phyloP scores from a whole-genome alignment of 106 monocot species.

The Dioscorea alata region DNA sequence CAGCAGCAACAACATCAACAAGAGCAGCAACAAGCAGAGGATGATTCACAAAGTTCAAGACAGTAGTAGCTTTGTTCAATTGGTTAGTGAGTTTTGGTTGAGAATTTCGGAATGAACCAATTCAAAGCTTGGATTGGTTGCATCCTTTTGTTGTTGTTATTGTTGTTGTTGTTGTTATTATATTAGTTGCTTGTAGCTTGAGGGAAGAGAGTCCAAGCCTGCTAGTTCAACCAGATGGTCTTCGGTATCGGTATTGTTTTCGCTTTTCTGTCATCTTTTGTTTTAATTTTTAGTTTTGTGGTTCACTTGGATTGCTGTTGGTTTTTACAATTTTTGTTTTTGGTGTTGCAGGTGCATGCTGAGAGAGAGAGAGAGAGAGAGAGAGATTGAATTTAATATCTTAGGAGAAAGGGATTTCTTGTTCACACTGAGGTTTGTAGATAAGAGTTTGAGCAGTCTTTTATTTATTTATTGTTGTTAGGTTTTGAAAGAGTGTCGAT shows the following conservation, averaged over 20 bases:
- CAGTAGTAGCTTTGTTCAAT: not conserved
- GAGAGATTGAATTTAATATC: not conserved
- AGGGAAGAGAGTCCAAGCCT: not conserved
- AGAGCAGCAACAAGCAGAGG: slow-evolving; percentile 5
- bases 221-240: too few species aligned
- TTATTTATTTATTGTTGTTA: not conserved
- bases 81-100: not conserved
- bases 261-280: not conserved
- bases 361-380: not conserved
- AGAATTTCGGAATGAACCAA: not conserved
- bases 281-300: not conserved
- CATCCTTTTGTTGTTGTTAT: too few species aligned
- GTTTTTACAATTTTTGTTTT: too few species aligned
- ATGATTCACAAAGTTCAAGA: slow-evolving; percentile 20
- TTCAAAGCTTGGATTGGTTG: not conserved
- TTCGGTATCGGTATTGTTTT: too few species aligned
- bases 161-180: too few species aligned
- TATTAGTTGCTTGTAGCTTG: too few species aligned
- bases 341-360: not conserved
- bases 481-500: not conserved
- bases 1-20: slow-evolving; percentile 7
- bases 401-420: not conserved
- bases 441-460: not conserved
- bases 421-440: slow-evolving; percentile 1
- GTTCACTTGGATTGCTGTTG: too few species aligned